A percentile compares a stretch with the other conserved stretches of the same genome.
phyloP scores from a whole-genome alignment of 257 asterid species.

The Lycium ferocissimum region DNA sequence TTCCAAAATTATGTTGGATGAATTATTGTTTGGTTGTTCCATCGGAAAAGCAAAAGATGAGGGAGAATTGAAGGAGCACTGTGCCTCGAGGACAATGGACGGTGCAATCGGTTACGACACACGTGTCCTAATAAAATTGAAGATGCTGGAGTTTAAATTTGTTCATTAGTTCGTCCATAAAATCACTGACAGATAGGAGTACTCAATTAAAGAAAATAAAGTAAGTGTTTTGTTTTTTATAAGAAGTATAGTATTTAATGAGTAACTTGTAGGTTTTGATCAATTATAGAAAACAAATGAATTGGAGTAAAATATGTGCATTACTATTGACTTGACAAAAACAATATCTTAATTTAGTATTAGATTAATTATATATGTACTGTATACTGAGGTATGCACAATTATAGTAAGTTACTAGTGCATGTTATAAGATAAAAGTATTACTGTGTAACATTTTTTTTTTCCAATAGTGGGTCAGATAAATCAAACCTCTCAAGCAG shows the following conservation, averaged over 20 bases:
- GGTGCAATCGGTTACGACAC: background rate
- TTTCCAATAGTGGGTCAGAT: too few relatives aligned
- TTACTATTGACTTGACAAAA: too few relatives aligned
- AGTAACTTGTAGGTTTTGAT: background rate
- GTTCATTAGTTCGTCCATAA: background rate
- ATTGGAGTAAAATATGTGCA: too few relatives aligned
- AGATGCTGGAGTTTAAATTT: background rate
- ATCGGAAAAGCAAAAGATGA: background rate
- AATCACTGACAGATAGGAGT: background rate
- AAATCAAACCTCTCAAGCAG: too few relatives aligned
- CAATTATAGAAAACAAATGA: background rate
- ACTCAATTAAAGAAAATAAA: background rate
- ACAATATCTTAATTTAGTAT: too few relatives aligned
- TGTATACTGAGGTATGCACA: too few relatives aligned
- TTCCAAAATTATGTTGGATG: background rate
- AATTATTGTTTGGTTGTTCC: background rate
- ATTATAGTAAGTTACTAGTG: too few relatives aligned
- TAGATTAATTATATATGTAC: too few relatives aligned
- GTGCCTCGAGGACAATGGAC: constrained; percentile 31
- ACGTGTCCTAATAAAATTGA: background rate
- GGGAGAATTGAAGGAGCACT: background rate
- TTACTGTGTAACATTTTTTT: too few relatives aligned
- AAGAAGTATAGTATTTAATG: background rate
- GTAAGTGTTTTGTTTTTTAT: background rate
- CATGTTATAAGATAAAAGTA: too few relatives aligned